A percentile compares a stretch with the other conserved stretches of the same genome.
These are phyloP conservation scores for Hygrophorus russula DNA, from an alignment of 768 basidiomycete species.

Conservation along the genomic window DNA sequence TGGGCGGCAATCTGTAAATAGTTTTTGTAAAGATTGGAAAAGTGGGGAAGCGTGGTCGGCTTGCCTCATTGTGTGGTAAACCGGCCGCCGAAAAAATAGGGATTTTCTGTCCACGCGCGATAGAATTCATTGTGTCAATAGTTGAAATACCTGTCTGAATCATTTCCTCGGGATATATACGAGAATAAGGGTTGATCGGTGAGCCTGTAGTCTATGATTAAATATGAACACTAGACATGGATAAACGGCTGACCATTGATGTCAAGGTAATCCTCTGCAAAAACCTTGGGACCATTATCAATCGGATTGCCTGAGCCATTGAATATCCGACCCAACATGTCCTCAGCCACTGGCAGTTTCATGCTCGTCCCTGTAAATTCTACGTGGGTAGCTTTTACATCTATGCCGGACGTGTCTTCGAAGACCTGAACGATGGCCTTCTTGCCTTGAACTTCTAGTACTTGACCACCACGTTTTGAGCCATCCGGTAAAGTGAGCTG, in stretches of 20 bases:
- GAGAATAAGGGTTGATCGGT: constrained; percentile 94
- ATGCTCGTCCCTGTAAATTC: constrained; percentile 98
- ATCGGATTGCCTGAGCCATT: constrained; percentile 98
- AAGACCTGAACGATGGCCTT: constrained; percentile 99
- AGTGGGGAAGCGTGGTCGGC: not conserved
- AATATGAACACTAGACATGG: constrained; percentile 5
- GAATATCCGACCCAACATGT: constrained; percentile 98
- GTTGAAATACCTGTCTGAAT: constrained; percentile 99
- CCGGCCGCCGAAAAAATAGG: constrained; percentile 99
- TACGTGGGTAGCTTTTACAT: constrained; percentile 95
- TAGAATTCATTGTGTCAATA: constrained; percentile 96
- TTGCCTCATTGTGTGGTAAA: constrained; percentile 91
- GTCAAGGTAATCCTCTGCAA: constrained; percentile 98
- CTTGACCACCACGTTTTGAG: constrained; percentile 89
- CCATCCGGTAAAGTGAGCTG: constrained; percentile 93
- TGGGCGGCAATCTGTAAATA: constrained; percentile 85
- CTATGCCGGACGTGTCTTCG: constrained; percentile 94
- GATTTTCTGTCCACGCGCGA: constrained; percentile 99
- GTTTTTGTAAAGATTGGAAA: constrained; percentile 4
- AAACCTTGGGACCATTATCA: constrained; percentile 97
- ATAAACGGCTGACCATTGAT: constrained; percentile 71
- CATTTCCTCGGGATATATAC: constrained; percentile 99
- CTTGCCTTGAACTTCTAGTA: constrained; percentile 95
- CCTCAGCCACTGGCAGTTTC: constrained; percentile 97
- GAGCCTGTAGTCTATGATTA: constrained; percentile 47